phyloP scores from a whole-genome alignment of 495 filamentous ascomycete species.

The Aspergillus ellipticus region DNA sequence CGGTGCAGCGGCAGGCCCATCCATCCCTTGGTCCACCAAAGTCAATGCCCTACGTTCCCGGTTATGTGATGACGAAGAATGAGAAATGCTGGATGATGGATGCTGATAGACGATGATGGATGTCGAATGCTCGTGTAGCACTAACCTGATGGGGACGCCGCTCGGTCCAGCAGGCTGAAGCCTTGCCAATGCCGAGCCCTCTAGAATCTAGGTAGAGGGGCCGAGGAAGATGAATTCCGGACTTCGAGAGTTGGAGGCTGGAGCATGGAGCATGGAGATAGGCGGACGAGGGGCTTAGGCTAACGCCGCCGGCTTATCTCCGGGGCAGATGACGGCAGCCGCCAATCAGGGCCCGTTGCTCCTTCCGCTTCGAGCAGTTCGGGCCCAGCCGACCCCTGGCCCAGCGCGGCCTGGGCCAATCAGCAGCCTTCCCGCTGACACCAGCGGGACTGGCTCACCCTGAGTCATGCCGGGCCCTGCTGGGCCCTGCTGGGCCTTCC shows the following conservation, averaged over 20 bases:
- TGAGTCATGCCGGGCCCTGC: neutral
- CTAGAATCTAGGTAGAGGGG: neutral
- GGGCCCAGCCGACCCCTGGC: conserved; percentile 1
- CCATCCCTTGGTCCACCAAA: no score
- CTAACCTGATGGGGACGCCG: neutral
- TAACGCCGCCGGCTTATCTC: conserved; percentile 1
- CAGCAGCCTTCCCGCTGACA: neutral
- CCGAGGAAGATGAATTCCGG: conserved; percentile 1
- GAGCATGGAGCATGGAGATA: neutral
- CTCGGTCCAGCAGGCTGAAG: neutral
- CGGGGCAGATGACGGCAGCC: neutral
- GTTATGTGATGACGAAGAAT: neutral
- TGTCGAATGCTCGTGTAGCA: neutral
- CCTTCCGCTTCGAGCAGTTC: neutral
- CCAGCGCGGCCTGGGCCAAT: neutral
- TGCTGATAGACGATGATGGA: neutral
- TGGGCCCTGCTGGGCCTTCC: neutral
- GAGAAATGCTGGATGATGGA: neutral
- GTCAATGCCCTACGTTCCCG: no score
- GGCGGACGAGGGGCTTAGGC: neutral
- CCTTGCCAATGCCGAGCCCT: no score
- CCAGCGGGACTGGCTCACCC: neutral
- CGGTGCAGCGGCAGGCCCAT: neutral
- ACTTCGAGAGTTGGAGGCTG: neutral
- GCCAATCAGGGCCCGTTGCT: no score